Evolutionary conservation across 2,329 filamentous ascomycete species (phyloP).

Genomic region (Colletotrichum falcatum): DNA sequence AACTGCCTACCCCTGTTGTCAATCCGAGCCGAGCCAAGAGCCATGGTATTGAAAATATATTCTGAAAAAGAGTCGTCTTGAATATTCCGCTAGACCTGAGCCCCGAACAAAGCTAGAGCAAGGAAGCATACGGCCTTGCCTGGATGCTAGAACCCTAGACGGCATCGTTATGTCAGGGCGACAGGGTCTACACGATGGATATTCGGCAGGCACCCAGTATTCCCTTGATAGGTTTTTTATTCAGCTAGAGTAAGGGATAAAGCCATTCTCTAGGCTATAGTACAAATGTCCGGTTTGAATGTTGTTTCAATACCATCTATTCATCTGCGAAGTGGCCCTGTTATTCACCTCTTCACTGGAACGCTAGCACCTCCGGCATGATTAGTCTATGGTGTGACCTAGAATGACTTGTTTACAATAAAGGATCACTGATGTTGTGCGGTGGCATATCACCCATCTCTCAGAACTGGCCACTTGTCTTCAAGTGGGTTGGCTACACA

Average conservation of each 20-base stretch:
- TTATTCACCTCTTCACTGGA: no score
- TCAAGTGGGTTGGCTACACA: neutral
- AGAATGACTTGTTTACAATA: neutral
- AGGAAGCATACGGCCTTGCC: neutral
- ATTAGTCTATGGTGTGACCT: neutral
- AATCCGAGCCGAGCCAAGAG: neutral
- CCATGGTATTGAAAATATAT: neutral
- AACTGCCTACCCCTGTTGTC: neutral
- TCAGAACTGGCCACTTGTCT: neutral
- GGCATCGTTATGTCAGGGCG: neutral
- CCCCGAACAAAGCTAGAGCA: neutral
- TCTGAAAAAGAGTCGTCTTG: neutral
- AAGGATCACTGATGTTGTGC: accelerated
- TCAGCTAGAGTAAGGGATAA: no score
- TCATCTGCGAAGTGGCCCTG: no score
- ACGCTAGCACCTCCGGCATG: no score
- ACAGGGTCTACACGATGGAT: no score
- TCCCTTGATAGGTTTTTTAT: no score
- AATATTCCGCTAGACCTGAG: neutral
- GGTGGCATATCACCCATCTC: neutral
- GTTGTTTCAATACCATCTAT: no score
- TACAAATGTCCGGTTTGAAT: no score
- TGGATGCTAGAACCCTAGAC: neutral
- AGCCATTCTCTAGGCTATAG: no score
- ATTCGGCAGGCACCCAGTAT: no score